Percentiles rank a stretch among this genome's conserved stretches.
phyloP scores from a whole-genome alignment of 2,329 filamentous ascomycete species.

The Colletotrichum truncatum region DNA sequence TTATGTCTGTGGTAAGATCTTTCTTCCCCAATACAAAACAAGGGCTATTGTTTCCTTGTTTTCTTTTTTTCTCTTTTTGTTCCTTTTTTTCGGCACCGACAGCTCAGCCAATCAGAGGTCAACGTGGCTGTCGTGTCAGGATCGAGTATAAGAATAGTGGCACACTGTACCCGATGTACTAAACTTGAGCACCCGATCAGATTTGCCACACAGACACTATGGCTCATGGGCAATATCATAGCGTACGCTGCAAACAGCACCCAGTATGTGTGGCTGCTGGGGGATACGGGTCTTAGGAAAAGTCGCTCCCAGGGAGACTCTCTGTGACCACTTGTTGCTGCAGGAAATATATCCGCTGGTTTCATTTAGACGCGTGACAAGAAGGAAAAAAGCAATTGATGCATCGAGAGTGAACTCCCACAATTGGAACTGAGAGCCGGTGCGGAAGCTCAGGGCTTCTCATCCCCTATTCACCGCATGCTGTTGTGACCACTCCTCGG shows the following conservation, averaged over 20 bases:
- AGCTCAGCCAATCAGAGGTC: slow-evolving; percentile 10
- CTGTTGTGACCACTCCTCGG: background rate
- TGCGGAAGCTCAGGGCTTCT: background rate
- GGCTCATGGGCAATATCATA: background rate
- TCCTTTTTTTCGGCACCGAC: slow-evolving; percentile 2
- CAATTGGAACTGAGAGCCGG: background rate
- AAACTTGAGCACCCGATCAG: background rate
- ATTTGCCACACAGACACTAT: background rate
- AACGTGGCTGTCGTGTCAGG: background rate
- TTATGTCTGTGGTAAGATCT: background rate
- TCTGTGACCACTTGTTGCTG: background rate
- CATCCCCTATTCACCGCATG: background rate
- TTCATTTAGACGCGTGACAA: background rate
- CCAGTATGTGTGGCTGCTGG: background rate
- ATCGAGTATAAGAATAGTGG: background rate
- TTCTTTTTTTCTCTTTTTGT: background rate
- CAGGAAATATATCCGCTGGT: background rate
- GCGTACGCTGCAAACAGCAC: background rate
- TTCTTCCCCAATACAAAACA: background rate
- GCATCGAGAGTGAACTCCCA: background rate
- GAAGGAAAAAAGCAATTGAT: too few species aligned
- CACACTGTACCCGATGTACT: background rate
- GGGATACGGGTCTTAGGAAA: too few species aligned
- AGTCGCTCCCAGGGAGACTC: too few species aligned
- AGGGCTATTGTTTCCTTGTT: background rate